These are phyloP conservation scores for Amanita muscaria DNA, from an alignment of 768 basidiomycete genomes.

Conservation along the genomic window DNA sequence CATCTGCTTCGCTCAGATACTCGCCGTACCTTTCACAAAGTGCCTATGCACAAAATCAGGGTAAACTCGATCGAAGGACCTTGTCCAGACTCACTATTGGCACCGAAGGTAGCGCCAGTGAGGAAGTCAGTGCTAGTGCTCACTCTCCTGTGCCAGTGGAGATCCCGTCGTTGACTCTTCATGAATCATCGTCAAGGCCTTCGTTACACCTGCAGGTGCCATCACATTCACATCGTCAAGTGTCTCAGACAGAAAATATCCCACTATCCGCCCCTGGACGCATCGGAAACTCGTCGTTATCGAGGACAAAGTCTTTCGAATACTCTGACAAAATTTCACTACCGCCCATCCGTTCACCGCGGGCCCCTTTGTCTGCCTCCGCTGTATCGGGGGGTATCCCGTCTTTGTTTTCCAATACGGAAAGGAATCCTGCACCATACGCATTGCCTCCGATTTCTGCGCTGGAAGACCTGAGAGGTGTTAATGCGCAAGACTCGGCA, in stretches of 20 bases:
- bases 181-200: conserved; percentile 4
- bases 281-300: conserved; percentile 3
- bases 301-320: conserved; percentile 2
- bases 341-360: conserved; percentile 30
- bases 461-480: conserved; percentile 52
- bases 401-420: not conserved
- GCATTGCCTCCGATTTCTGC: conserved; percentile 64
- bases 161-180: conserved; percentile 16
- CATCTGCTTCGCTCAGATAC: conserved; percentile 9
- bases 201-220: conserved; percentile 9
- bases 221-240: conserved; percentile 1
- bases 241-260: conserved; percentile 4
- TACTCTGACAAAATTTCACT: conserved; percentile 22
- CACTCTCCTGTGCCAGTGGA: conserved; percentile 13
- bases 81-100: conserved; percentile 4
- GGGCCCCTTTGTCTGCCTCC: conserved; percentile 15
- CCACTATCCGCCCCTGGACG: conserved; percentile 6
- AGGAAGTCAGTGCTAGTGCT: not conserved
- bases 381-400: conserved; percentile 17
- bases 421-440: conserved; percentile 23
- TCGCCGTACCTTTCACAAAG: conserved; percentile 8
- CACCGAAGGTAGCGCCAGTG: conserved; percentile 3
- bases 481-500: conserved; percentile 46
- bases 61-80: conserved; percentile 14
- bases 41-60: conserved; percentile 18